phyloP scores from a whole-genome alignment of 75 land plant genomes.

The Sequoiadendron giganteum region DNA sequence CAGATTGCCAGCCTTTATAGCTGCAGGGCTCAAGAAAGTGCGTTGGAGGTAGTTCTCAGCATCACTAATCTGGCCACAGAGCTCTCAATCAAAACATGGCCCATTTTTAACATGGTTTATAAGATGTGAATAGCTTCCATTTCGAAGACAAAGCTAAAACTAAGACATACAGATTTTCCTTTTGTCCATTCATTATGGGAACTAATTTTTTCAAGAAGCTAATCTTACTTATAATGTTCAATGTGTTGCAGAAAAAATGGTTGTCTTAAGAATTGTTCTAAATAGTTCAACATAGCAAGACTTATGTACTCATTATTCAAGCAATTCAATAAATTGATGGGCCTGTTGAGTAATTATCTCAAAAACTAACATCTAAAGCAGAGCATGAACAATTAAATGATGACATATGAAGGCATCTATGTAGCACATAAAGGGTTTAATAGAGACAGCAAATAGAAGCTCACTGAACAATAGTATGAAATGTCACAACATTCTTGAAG shows the following conservation, averaged over 20 bases:
- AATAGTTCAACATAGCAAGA: neutral
- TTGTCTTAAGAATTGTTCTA: neutral
- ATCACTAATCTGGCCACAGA: conserved; percentile 70
- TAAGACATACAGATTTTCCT: neutral
- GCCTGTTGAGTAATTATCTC: neutral
- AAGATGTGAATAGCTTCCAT: neutral
- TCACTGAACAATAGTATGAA: neutral
- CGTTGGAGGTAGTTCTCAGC: conserved; percentile 67
- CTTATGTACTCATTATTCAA: neutral
- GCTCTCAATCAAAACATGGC: conserved; percentile 5
- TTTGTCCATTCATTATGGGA: neutral
- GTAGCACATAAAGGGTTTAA: neutral
- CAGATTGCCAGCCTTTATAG: conserved; percentile 64
- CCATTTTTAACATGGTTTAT: neutral
- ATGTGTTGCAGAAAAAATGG: neutral
- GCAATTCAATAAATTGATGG: neutral
- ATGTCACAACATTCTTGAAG: neutral
- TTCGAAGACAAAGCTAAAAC: neutral
- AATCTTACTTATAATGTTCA: neutral
- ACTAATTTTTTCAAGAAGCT: neutral
- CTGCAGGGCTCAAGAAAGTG: conserved; percentile 92
- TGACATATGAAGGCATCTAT: neutral
- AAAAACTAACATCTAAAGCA: neutral
- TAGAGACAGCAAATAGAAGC: neutral
- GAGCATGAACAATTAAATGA: neutral